phyloP scores from a whole-genome alignment of 371 early-diverging fungal species.

The Mortierella sp. region DNA sequence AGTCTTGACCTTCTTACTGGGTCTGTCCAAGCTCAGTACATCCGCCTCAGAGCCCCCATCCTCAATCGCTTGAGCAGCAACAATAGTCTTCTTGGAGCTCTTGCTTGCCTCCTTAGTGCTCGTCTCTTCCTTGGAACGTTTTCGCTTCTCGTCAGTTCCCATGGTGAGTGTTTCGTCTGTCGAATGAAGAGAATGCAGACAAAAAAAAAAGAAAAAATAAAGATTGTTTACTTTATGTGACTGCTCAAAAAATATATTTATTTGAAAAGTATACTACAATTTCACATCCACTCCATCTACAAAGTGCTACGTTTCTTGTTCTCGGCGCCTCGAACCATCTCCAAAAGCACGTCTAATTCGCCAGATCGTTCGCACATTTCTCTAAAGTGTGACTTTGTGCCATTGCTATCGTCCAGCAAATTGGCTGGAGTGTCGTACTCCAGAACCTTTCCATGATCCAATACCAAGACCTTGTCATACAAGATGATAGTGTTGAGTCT shows the following conservation, averaged over 20 bases:
- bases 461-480: slow-evolving; percentile 83
- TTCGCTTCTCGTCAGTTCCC: slow-evolving; percentile 42
- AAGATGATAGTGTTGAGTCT: slow-evolving; percentile 83
- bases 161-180: slow-evolving; percentile 1
- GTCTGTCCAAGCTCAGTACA: neutral
- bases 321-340: slow-evolving; percentile 57
- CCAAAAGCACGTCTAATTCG: slow-evolving; percentile 70
- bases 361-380: slow-evolving; percentile 79
- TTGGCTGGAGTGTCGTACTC: slow-evolving; percentile 74
- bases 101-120: slow-evolving; percentile 7
- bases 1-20: neutral
- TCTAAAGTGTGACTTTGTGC: slow-evolving; percentile 64
- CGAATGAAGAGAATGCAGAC: neutral
- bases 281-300: too few relatives aligned
- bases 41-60: neutral
- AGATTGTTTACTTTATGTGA: neutral
- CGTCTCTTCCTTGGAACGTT: slow-evolving; percentile 29
- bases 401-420: slow-evolving; percentile 28
- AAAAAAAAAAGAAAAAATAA: neutral
- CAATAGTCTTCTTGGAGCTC: slow-evolving; percentile 5
- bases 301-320: neutral
- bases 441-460: slow-evolving; percentile 71
- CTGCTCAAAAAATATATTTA: neutral
- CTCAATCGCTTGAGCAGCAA: neutral
- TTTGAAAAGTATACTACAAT: neutral